These are phyloP conservation scores for Coemansia sp. DNA, from an alignment of 192 early-diverging fungal genomes.

Conservation along the genomic window DNA sequence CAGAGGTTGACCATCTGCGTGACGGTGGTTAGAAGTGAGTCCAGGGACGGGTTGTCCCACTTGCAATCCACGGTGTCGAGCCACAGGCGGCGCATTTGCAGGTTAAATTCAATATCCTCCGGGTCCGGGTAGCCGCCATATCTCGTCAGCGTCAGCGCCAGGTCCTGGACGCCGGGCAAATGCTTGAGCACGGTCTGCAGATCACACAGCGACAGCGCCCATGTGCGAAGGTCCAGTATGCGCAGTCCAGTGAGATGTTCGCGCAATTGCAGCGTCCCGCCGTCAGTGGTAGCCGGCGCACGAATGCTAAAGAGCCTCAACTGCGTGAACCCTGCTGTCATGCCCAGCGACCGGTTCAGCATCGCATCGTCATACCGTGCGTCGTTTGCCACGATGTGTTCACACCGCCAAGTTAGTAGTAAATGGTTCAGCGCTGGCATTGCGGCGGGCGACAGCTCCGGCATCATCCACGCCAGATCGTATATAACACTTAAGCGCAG, in stretches of 20 bases:
- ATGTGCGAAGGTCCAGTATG: constrained; percentile 13
- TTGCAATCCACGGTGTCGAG: not conserved
- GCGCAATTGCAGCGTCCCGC: not conserved
- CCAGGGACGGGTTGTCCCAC: constrained; percentile 8
- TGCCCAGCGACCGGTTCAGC: not conserved
- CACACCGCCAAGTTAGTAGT: not conserved
- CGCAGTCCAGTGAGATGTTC: not conserved
- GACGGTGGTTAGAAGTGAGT: constrained; percentile 5
- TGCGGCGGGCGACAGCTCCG: not conserved
- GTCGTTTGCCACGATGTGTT: not conserved
- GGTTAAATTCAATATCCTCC: constrained; percentile 11
- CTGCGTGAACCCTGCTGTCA: not conserved
- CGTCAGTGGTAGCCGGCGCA: not conserved
- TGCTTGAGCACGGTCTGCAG: constrained; percentile 11
- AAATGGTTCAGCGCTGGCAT: not conserved
- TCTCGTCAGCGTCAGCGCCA: constrained; percentile 5
- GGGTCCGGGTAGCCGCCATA: not conserved
- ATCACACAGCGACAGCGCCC: constrained; percentile 6
- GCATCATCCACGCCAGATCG: not conserved
- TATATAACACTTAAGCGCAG: not conserved
- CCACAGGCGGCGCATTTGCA: constrained; percentile 19
- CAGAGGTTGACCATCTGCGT: constrained; percentile 18
- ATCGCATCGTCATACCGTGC: not conserved
- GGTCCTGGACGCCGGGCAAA: constrained; percentile 11
- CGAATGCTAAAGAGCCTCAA: not conserved